Base-by-base conservation (phyloP, 306 rosid species). In the Pachyrhizus erosus region DNA sequence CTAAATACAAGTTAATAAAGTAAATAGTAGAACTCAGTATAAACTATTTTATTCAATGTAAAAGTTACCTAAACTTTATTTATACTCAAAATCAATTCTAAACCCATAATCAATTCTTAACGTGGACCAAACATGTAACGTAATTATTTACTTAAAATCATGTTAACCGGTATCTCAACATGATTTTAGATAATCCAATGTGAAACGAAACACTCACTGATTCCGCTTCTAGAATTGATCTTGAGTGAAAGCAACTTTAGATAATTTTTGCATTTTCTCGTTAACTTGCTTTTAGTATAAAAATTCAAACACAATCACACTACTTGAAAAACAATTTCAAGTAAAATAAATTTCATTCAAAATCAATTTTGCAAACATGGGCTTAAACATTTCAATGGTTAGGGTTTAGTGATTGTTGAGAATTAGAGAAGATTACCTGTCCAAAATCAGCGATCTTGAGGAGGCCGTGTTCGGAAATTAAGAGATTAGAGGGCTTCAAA, bases 401-500 rank as follows among this genome's bases (percentile, higher is more conserved):
- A 69, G 37, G 57, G 75, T 42, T 70, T 70, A 4, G 51, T 8
- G 17, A 37, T 9, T 9, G 72, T 37, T 20, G 69, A 62, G 10
- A 29, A 34, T 34, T 26, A 34, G 3, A 14, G 1, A 13, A 17
- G 26, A 18, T 20, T 40, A 84, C 84, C 96, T 93, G 99, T 39
- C 98, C 99, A 62, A 96, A 92, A 91, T 96, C 98, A 1, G 98
- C 97, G 67, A 96, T 52, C 73, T 96, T 96, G 85, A 96, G 99
- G 66, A 90, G 77, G 2, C 99, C 99, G 51, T 87, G 82, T 31
- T 92, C 97, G 4, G 93, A 87, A 74, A 96, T 87, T 85, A 96
- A 84, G 87, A 96, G 71, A 80, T 96, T 96, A 37, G 92, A 78
- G 24, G 99, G 98, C 80, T 96, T 96, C 94, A 96, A 88, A 84